Base-by-base conservation (phyloP, 2,329 filamentous ascomycete species). In the Penicillium corylophilum region DNA sequence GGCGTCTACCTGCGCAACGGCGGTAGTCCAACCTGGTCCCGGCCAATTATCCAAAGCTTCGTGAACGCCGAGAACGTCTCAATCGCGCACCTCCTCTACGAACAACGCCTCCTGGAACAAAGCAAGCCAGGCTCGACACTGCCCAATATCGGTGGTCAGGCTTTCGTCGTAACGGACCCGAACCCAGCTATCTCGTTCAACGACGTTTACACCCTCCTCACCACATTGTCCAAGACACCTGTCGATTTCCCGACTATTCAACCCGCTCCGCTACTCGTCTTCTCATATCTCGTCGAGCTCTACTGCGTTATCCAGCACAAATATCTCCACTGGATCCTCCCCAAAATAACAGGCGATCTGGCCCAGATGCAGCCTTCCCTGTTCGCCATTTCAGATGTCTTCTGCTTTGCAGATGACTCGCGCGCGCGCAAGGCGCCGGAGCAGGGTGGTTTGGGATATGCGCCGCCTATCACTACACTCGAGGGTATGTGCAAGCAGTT, bases 31-130 rank as follows among this genome's bases (percentile, higher is more conserved):
- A 77, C 58, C 64, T 82, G 78, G 73, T 70, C 75, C 23, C 60
- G 64, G 5, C 71, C 74, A 15, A 66, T 77, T 24, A 68, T 80
- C 23, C 79, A 82, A 60, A 78, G 76, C 63, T 80, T 77, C 59
- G 76, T 80, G 42, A 71, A 77, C 54, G 73, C 71, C 4, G 74
- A 76, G 48, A 82, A 84, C 64, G 77, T 81, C 53, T 78, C 80
- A 9, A 66, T 82, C 16, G 79, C 76, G 4, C 80, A 84, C 57
- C 69, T 83, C 4, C 69, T 76, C 22, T 79, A 80, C 63, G 80
- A 83, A 64, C 73, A 75, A 16, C 77, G 77, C 5, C 72, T 84
- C 1, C 56, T 79, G 26, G 66, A 72, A 22, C 66, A 69, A 16
- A 59, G 58, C 12, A 35, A 50, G 18, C 55, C 42, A 15, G 46